Conservation (phyloP, 2,329 filamentous ascomycete species). For the Penicillium thymicola region DNA sequence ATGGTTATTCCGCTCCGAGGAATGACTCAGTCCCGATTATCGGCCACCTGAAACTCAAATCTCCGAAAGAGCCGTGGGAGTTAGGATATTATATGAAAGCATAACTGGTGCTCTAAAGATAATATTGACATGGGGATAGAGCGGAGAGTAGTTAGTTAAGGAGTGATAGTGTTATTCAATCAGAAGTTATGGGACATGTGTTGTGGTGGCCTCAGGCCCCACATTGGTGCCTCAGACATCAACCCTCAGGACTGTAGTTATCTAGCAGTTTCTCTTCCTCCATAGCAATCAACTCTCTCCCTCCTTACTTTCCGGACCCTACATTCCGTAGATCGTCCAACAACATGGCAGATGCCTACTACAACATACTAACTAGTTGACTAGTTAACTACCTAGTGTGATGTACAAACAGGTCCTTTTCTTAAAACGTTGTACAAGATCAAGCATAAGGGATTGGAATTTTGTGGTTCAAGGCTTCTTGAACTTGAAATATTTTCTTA, state of each 20-base stretch:
- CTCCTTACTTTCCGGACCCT: too few species aligned
- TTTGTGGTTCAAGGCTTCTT: neutral
- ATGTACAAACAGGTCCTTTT: neutral
- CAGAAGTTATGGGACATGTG: neutral
- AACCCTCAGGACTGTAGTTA: too few species aligned
- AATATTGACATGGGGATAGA: too few species aligned
- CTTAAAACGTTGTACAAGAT: neutral
- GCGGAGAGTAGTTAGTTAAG: neutral
- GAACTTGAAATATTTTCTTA: neutral
- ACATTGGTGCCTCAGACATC: too few species aligned
- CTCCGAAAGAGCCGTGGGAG: neutral
- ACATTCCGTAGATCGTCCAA: too few species aligned
- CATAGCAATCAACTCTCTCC: too few species aligned
- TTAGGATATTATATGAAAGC: neutral
- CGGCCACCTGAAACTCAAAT: conserved; percentile 6
- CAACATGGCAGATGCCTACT: neutral
- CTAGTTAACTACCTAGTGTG: neutral
- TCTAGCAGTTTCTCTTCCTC: too few species aligned
- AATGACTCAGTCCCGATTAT: conserved; percentile 24
- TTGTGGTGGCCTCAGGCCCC: too few species aligned
- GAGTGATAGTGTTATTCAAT: neutral
- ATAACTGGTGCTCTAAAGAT: neutral
- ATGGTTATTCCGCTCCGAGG: conserved; percentile 33
- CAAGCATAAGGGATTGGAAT: neutral
- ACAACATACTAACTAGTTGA: neutral